Base-by-base conservation (phyloP, 2,329 filamentous ascomycete species). In the Calonectria hawksworthii region DNA sequence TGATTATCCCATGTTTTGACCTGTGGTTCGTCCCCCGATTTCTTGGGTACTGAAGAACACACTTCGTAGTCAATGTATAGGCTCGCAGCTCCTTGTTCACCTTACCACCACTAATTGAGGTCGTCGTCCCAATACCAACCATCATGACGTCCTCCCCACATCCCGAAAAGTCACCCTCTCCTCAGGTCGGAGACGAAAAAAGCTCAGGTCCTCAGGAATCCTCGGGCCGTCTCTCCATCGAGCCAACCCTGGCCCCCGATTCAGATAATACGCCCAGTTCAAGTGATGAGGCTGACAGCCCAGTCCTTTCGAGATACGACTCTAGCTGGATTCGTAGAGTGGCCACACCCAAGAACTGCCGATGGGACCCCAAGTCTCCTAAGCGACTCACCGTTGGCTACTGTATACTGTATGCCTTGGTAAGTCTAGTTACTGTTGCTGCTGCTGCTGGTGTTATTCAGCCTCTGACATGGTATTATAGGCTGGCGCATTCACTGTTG, bases 391-490 rank as follows among this genome's bases (percentile, higher is more conserved):
- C 91, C 1, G 85, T 95, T 78, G 86, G 87, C 3, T 86, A 95
- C 81, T 96, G 96, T 80, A 82, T 95, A 3, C 84, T 96, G 1
- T 95, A 95, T 75, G 93, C 90, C 1, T 89, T 94, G 80, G 93
- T 89, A 78, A 76, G 85, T 79, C 21, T 2, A 28, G 5, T n/a
- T 16, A 7, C n/a, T 21, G 21, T n/a, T 18, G 11, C 18, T 16
- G 11, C 16, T 21, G 26, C 26, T 21, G 3, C 23, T 28, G n/a
- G n/a, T n/a, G 52, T 32, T 8, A 13, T n/a, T 9, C 30, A 14
- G 16, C 30, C 18, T 41, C 54, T 56, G 7, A 63, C 23, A 30
- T 7, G 38, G 36, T 9, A 41, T 1, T 2, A n/a, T 28, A 91
- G 90, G 85, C 90, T 3, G 86, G 86, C 0, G 89, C 92, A 5